Conservation (phyloP, 202 grass and related monocot genomes). For the Carex sylvatica region DNA sequence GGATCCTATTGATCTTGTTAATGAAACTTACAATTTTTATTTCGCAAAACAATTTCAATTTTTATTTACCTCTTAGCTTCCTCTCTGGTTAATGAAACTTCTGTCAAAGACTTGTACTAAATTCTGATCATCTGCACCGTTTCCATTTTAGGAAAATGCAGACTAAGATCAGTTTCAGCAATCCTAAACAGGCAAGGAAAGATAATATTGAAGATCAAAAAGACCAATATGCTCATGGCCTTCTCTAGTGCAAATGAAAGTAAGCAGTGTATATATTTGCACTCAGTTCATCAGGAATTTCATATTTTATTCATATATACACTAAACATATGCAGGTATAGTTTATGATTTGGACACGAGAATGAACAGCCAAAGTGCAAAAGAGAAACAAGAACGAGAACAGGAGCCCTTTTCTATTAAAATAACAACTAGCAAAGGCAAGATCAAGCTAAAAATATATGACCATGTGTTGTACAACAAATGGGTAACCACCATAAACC, state of each 20-base stretch:
- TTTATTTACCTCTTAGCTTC: neutral
- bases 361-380: slow-evolving; percentile 30
- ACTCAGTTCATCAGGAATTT: neutral
- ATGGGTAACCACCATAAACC: slow-evolving; percentile 81
- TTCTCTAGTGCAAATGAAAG: slow-evolving; percentile 75
- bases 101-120: neutral
- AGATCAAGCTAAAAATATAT: slow-evolving; percentile 74
- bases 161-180: slow-evolving; percentile 66
- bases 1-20: neutral
- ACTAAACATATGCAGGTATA: slow-evolving; percentile 40
- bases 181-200: slow-evolving; percentile 63
- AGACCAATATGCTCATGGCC: slow-evolving; percentile 69
- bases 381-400: slow-evolving; percentile 30
- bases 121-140: neutral
- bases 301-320: slow-evolving; percentile 1
- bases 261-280: slow-evolving; percentile 29
- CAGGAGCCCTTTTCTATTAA: slow-evolving; percentile 67
- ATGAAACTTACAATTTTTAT: too few relatives aligned
- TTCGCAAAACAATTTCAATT: neutral
- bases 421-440: slow-evolving; percentile 76
- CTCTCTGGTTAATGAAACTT: neutral
- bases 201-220: slow-evolving; percentile 88
- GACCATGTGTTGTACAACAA: slow-evolving; percentile 78
- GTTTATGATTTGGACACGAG: slow-evolving; percentile 57
- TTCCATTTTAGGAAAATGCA: slow-evolving; percentile 65